Evolutionary conservation across 2,329 filamentous ascomycete species (phyloP).

Genomic region (Xylaria polymorpha): DNA sequence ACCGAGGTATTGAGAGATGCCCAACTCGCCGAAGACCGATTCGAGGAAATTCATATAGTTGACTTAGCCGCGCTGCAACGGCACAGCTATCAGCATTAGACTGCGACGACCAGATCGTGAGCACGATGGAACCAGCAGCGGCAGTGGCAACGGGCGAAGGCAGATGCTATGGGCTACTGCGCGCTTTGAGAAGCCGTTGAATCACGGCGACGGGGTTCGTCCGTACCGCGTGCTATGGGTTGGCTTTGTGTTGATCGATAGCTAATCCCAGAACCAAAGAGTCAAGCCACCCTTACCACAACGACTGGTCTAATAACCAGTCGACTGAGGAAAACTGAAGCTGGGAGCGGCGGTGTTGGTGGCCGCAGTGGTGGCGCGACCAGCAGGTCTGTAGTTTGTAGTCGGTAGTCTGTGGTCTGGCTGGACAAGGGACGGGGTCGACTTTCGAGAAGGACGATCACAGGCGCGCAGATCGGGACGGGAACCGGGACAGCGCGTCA

Average conservation of each 20-base stretch:
- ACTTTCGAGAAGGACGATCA: conserved; percentile 1
- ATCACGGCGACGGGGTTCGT: background rate
- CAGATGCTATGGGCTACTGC: background rate
- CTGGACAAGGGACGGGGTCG: conserved; percentile 16
- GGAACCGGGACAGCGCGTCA: conserved; percentile 28
- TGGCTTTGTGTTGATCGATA: conserved; percentile 3
- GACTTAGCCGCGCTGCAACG: conserved; percentile 36
- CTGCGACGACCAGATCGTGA: conserved; percentile 12
- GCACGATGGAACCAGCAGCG: conserved; percentile 5
- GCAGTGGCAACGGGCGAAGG: background rate
- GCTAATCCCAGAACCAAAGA: background rate
- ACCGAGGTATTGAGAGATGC: conserved; percentile 80
- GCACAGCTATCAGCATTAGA: conserved; percentile 36
- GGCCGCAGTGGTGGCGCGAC: conserved; percentile 14
- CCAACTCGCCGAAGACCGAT: conserved; percentile 77
- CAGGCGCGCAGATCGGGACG: conserved; percentile 29
- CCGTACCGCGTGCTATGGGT: background rate
- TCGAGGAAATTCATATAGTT: conserved; percentile 71
- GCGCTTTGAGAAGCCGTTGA: background rate
- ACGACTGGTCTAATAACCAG: conserved; percentile 51
- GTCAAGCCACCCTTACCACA: conserved; percentile 32
- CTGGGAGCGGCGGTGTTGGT: conserved; percentile 25
- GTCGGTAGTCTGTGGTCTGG: conserved; percentile 16
- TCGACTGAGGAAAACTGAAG: conserved; percentile 32
- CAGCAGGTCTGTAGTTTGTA: background rate